These are phyloP conservation scores for Fusarium xylarioides DNA, from an alignment of 2,329 filamentous ascomycete genomes.

Conservation along the genomic window DNA sequence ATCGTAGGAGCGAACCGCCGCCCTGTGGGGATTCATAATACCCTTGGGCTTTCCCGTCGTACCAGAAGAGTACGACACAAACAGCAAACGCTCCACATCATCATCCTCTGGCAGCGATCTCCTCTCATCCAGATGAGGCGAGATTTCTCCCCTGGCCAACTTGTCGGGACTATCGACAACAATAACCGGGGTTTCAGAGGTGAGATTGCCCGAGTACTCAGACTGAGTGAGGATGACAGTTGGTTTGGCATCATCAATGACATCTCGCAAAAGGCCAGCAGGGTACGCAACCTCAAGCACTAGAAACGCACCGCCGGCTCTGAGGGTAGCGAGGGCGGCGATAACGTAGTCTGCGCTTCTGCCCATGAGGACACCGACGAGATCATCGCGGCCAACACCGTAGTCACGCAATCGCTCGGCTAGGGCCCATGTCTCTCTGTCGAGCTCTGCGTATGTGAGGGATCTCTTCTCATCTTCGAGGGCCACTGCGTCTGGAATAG, in stretches of 20 bases:
- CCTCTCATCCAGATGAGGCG: conserved; percentile 50
- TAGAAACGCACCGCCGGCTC: conserved; percentile 81
- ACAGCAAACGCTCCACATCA: conserved; percentile 78
- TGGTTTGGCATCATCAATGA: conserved; percentile 78
- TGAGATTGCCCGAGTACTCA: conserved; percentile 72
- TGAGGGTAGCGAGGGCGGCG: conserved; percentile 78
- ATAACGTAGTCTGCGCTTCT: conserved; percentile 83
- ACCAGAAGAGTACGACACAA: conserved; percentile 83
- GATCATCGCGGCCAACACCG: conserved; percentile 76
- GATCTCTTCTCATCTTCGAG: conserved; percentile 74
- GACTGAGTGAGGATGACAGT: conserved; percentile 74
- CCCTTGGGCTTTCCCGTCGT: conserved; percentile 84
- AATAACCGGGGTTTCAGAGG: conserved; percentile 69
- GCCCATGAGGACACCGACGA: conserved; percentile 79
- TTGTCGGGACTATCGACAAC: conserved; percentile 63
- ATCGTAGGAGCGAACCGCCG: conserved; percentile 77
- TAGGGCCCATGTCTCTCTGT: conserved; percentile 71
- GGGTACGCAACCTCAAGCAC: conserved; percentile 84
- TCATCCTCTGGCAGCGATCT: conserved; percentile 67
- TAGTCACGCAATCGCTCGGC: conserved; percentile 70
- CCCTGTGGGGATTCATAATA: conserved; percentile 81
- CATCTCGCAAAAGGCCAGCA: conserved; percentile 75
- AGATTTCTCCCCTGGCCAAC: conserved; percentile 37
- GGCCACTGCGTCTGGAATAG: conserved; percentile 74
- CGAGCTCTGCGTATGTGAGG: conserved; percentile 78